A percentile compares a stretch with the other conserved stretches of the same genome.
phyloP scores from a whole-genome alignment of 441 rosid genomes.

The Mallotus repandus region DNA sequence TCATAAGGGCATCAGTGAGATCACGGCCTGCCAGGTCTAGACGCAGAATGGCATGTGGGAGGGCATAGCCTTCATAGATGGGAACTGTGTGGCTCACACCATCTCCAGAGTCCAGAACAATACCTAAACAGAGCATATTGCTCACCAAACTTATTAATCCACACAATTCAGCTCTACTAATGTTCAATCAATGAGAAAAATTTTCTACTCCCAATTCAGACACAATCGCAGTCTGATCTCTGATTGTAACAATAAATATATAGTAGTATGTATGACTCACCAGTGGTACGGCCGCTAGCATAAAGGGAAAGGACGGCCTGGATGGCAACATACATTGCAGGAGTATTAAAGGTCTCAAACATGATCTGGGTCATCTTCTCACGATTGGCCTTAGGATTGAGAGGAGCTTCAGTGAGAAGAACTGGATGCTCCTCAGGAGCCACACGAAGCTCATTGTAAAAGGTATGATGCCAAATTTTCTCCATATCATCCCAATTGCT shows the following conservation, averaged over 20 bases:
- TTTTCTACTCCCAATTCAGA: background rate
- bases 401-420: conserved; percentile 71
- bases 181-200: background rate
- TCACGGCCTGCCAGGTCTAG: conserved; percentile 78
- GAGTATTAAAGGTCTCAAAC: conserved; percentile 59
- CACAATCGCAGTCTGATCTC: background rate
- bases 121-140: conserved; percentile 32
- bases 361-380: conserved; percentile 78
- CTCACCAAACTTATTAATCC: conserved; percentile 3
- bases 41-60: conserved; percentile 74
- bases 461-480: conserved; percentile 66
- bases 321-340: conserved; percentile 54
- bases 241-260: background rate
- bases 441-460: conserved; percentile 57
- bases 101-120: conserved; percentile 63
- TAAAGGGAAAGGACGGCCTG: conserved; percentile 71
- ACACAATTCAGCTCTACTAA: background rate
- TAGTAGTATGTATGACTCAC: conserved; percentile 27
- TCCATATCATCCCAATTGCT: conserved; percentile 87
- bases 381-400: conserved; percentile 67
- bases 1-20: conserved; percentile 70
- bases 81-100: conserved; percentile 75
- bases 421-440: conserved; percentile 76
- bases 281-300: conserved; percentile 77
- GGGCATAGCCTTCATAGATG: conserved; percentile 62